Percentiles rank a stretch among this genome's conserved stretches.
phyloP scores from a whole-genome alignment of 257 asterid genomes.

The Galeopsis tetrahit region DNA sequence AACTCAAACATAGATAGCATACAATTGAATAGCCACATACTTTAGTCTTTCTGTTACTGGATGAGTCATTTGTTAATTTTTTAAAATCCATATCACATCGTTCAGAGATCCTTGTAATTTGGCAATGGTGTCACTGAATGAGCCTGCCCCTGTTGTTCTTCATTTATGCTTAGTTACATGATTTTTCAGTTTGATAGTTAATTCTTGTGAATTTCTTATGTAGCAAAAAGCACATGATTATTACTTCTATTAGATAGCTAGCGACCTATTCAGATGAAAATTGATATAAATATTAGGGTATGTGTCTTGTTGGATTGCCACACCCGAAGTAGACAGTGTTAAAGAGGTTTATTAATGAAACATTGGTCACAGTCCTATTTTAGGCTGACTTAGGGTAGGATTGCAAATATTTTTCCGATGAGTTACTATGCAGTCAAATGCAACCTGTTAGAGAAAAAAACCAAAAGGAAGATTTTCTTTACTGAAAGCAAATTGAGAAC shows the following conservation, averaged over 20 bases:
- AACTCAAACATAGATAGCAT: not conserved
- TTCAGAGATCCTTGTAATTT: not conserved
- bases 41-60: not conserved
- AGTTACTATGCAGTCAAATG: not conserved
- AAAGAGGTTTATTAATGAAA: not conserved
- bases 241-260: slow-evolving; percentile 12
- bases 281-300: slow-evolving; percentile 8
- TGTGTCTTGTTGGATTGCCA: slow-evolving; percentile 18
- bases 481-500: not conserved
- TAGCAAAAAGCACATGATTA: slow-evolving; percentile 8
- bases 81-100: not conserved
- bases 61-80: not conserved
- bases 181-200: not conserved
- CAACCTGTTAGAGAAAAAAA: slow-evolving; percentile 9
- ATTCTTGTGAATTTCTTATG: slow-evolving; percentile 9
- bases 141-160: not conserved
- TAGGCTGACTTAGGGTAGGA: slow-evolving; percentile 2
- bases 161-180: not conserved
- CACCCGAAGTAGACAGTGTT: slow-evolving; percentile 8
- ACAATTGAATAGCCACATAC: not conserved
- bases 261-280: not conserved
- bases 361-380: not conserved
- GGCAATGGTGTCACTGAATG: not conserved
- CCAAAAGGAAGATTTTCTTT: not conserved
- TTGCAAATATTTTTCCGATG: slow-evolving; percentile 7